Evolutionary conservation across 2,329 filamentous ascomycete species (phyloP).

Genomic region (Ploettnerulaceae sp.): DNA sequence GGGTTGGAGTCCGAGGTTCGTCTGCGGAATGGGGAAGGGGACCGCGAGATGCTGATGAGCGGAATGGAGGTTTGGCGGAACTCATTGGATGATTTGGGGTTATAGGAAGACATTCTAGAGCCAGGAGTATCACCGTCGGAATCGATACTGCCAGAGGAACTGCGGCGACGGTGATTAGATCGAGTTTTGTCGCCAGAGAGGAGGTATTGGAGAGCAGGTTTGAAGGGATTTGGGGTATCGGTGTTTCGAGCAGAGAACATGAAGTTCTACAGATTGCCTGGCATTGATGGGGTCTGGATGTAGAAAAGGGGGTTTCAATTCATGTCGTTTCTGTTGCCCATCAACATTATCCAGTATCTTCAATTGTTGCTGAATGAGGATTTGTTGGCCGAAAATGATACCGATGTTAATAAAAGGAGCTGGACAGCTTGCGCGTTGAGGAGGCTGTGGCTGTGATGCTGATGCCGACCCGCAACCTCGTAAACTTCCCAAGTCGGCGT

Average conservation of each 20-base stretch:
- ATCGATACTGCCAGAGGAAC: constrained; percentile 28
- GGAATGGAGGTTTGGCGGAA: constrained; percentile 38
- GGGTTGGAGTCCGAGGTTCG: constrained; percentile 38
- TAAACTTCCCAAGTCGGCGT: constrained; percentile 1
- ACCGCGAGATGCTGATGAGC: constrained; percentile 42
- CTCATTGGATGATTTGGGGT: constrained; percentile 27
- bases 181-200: constrained; percentile 20
- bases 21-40: constrained; percentile 41
- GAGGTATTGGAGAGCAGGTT: constrained; percentile 38
- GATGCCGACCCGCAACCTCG: not conserved
- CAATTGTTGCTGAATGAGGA: not conserved
- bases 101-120: constrained; percentile 26
- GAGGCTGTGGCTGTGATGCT: not conserved
- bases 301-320: too few relatives aligned
- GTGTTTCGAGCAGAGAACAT: constrained; percentile 33
- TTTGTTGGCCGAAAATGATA: not conserved
- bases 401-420: constrained; percentile 1
- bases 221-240: constrained; percentile 34
- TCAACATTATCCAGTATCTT: too few relatives aligned
- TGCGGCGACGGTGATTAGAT: constrained; percentile 23
- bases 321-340: not conserved
- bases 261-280: constrained; percentile 6
- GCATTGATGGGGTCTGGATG: not conserved
- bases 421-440: constrained; percentile 4
- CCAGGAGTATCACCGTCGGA: constrained; percentile 21